Evolutionary conservation across 805 yeast species (phyloP), one percentile per base, ranked within the genome.

Genomic region (Pichia heedii): DNA sequence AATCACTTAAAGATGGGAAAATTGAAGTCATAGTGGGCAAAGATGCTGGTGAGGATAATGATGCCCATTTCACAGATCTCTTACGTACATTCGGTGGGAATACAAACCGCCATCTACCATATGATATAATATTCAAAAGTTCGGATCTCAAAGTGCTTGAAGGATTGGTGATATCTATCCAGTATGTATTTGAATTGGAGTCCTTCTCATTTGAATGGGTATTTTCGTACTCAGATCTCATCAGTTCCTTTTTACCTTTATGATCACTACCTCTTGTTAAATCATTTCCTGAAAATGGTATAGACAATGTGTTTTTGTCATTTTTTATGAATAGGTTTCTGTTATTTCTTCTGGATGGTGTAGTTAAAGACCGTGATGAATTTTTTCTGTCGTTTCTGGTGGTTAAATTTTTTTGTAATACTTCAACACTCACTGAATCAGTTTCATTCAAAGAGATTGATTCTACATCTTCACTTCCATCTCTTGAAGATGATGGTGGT

Each of bases 1-100:
- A 79, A 45, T 85, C 88, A 5, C 69, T 67, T 12, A 70, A 64
- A 0, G 81, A 61, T 0, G 97, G 97, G 54, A 89, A 89, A 10
- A 81, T 70, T 2, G 83, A 76, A 0, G 94, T 79, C 2, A 87
- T 79, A 0, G 85, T 67, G 0, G 99, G 99, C 22, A 93, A 67
- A 7, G 95, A 82, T 0, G 97, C 97, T 0, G 99, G 99, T 0
- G 96, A 78, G 13, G 88, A 81, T 42, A 94, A 70, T 0, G 97
- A 89, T 42, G 86, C 76, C 99, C 99, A 93, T 56, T 89, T 89
- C 40, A 89, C 81, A 15, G 80, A 67, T 52, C 76, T 75, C 42
- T 84, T 68, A 42, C 73, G 77, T 15, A 81, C 77, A 36, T 76
- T 74, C 13, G 74, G 73, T 0, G 97, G 96, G 53, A 86, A 86